Evolutionary conservation across 2,329 filamentous ascomycete genomes (phyloP), one percentile per base, ranked within the genome.

Genomic region (Aspergillus novoparasiticus): DNA sequence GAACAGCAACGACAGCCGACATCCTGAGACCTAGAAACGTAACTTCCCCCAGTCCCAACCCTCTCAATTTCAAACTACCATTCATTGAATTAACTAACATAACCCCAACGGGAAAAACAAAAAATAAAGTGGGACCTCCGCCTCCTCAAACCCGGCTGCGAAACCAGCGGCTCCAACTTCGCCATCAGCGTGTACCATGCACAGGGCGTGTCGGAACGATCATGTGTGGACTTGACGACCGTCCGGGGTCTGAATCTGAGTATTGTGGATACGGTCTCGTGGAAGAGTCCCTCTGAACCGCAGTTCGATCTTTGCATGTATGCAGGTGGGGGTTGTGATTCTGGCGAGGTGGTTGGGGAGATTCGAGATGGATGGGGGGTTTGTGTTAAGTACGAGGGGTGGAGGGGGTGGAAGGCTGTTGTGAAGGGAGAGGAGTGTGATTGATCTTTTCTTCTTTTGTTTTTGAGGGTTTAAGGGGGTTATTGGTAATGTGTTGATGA

Each of bases 131-230:
- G 72, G 72, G 71, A 74, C 53, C 66, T 78, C 46, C 72, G 69
- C 57, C 69, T 77, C 32, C 71, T 76, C 57, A 68, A 65, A 55
- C 70, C 70, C 23, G 73, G 73, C 58, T 78, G 76, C 64, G 56
- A 68, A 56, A 61, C 66, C 3, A 64, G 68, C 46, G 28, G 34
- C 26, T 67, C 66, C 39, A 70, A 69, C 32, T 54, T 68, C 54
- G 56, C 68, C 28, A 50, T 67, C 8, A 67, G 66, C 1, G 46
- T 74, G n/a, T 66, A 64, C 14, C 70, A 73, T 51, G 59, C 60
- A 6, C 67, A 64, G 4, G 71, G 70, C 1, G 50, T 66, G 0
- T 28, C 30, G 6, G 45, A 32, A 10, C 34, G 60, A 11, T 19
- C 51, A 4, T 73, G 71, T 34, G 30, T 57, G 34, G 41, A 55